Evolutionary conservation across 164 flowering plant species (phyloP).

Genomic region (Magnolia sinica): DNA sequence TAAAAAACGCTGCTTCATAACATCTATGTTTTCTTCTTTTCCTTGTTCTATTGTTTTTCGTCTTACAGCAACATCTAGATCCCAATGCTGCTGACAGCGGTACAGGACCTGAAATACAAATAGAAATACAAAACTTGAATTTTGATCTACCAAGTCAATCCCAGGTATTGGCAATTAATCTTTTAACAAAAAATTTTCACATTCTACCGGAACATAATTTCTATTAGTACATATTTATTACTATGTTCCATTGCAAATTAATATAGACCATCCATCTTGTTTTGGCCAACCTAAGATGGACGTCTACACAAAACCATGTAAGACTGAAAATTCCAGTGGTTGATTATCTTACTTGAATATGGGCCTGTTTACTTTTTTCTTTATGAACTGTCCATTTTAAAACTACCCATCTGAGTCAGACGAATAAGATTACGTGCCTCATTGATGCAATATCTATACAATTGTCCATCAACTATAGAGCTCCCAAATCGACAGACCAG

Average conservation of each 20-base stretch:
- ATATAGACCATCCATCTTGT: too few relatives aligned
- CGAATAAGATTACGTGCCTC: too few relatives aligned
- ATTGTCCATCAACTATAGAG: too few relatives aligned
- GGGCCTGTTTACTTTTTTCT: neutral
- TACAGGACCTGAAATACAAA: neutral
- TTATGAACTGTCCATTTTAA: too few relatives aligned
- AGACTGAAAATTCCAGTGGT: neutral
- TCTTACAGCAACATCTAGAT: neutral
- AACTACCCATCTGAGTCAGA: too few relatives aligned
- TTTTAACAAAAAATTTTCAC: neutral
- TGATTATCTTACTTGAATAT: neutral
- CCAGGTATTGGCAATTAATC: neutral
- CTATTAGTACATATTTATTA: neutral
- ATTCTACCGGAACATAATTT: neutral
- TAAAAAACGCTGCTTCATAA: too few relatives aligned
- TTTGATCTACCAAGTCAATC: neutral
- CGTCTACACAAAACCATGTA: neutral
- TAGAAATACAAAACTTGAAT: neutral
- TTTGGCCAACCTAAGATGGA: neutral
- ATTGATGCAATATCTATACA: too few relatives aligned
- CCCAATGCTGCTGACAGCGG: neutral
- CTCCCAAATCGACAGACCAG: too few relatives aligned
- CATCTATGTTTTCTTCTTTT: too few relatives aligned
- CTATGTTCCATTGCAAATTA: neutral
- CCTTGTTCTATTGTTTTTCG: neutral